Evolutionary conservation across 1,284 basidiomycete species (phyloP), one percentile per base, ranked within the genome.

Genomic region (Kwoniella shivajii): DNA sequence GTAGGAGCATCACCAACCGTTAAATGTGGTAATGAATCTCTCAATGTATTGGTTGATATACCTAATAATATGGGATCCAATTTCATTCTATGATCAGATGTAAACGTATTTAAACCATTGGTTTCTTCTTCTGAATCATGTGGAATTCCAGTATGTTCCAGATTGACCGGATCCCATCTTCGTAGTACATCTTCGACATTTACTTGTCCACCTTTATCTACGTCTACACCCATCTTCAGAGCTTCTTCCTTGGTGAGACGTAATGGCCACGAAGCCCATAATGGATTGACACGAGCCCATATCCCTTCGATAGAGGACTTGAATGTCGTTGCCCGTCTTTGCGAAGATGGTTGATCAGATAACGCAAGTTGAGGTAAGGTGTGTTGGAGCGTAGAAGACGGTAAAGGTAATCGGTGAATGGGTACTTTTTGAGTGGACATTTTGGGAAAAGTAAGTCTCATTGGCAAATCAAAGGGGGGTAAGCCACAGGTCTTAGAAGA

Each of bases 211-310:
- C 69, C 73, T 16, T 62, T 61, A 13, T 74, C 74, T 13, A 70
- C 78, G 74, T 93, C 89, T 7, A 70, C 63, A 29, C 92, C 84
- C 66, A 86, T 84, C 13, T 79, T 82, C 2, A 78, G 79, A 63
- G 85, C 83, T 72, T 88, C 84, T 22, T 84, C 80, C 27, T 82
- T 79, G 4, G 80, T 78, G 11, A 97, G 86, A 29, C 86, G 82
- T 75, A 90, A 92, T 0, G 95, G 95, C 77, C 97, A 98, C 5
- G 86, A 81, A 0, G 89, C 67, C 6, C 92, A 90, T 55, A 92
- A 84, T 0, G 95, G 93, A 1, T 87, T 83, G 44, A 91, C 86
- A 70, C 88, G 87, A 11, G 90, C 86, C 81, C 90, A 97, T 71
- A 78, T 53, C 2, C 74, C 72, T 37, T 56, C 46, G 3, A 65